Evolutionary conservation across 2,329 filamentous ascomycete species (phyloP).

Genomic region (Ascochyta rabiei): DNA sequence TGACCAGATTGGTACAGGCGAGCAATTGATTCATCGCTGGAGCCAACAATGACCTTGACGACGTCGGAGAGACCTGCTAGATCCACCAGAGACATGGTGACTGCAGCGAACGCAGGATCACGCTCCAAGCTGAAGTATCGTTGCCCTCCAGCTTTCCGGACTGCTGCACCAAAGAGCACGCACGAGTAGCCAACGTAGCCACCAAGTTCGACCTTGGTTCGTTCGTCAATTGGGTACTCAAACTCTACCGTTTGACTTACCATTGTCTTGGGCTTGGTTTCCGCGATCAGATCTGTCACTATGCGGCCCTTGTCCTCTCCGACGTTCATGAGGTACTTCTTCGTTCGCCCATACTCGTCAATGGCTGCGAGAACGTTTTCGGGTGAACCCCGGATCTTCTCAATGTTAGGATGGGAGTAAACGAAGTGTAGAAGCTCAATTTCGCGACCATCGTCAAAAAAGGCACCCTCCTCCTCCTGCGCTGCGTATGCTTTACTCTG

Average conservation of each 20-base stretch:
- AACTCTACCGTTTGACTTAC: slow-evolving; percentile 40
- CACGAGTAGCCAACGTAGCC: slow-evolving; percentile 84
- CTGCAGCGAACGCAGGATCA: slow-evolving; percentile 74
- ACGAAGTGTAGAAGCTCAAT: slow-evolving; percentile 74
- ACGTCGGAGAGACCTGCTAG: slow-evolving; percentile 74
- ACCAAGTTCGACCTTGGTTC: slow-evolving; percentile 69
- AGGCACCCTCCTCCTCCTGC: slow-evolving; percentile 52
- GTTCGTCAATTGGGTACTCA: slow-evolving; percentile 9
- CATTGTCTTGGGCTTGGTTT: slow-evolving; percentile 71
- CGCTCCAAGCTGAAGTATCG: slow-evolving; percentile 75
- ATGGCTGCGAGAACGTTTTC: slow-evolving; percentile 69
- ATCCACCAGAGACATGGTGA: slow-evolving; percentile 71
- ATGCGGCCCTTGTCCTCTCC: slow-evolving; percentile 76
- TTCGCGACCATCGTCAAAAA: slow-evolving; percentile 73
- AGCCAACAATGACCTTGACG: slow-evolving; percentile 73
- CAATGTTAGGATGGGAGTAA: slow-evolving; percentile 65
- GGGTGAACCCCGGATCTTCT: slow-evolving; percentile 69
- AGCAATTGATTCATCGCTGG: slow-evolving; percentile 69
- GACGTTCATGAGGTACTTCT: slow-evolving; percentile 81
- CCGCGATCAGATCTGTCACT: slow-evolving; percentile 69
- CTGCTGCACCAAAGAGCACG: slow-evolving; percentile 73
- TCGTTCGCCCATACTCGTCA: slow-evolving; percentile 69
- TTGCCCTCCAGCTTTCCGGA: slow-evolving; percentile 67
- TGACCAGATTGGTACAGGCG: slow-evolving; percentile 61
- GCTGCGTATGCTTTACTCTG: slow-evolving; percentile 55